Evolutionary conservation across 768 basidiomycete genomes (phyloP), one percentile per base, ranked within the genome.

Genomic region (Trametopsis cervina): DNA sequence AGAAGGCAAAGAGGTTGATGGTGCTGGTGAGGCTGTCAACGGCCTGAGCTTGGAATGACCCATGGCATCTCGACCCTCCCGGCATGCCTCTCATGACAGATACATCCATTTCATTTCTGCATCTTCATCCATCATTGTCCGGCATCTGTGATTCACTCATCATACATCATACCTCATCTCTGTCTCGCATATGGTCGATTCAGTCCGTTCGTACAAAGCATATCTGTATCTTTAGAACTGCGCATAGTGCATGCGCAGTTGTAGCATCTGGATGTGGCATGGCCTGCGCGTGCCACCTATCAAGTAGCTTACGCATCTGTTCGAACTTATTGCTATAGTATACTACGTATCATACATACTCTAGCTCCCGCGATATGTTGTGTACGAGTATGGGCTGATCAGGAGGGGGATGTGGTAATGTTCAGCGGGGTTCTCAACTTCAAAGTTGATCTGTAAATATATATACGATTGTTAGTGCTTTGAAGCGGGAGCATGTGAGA

Each of bases 341-440:
- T 25, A n/a, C 17, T 27, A 40, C 38, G 15, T 18, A 18, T 18
- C 18, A 7, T 40, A 7, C n/a, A n/a, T 54, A 46, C 23, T 38
- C 59, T 57, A 90, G 65, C 89, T 94, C n/a, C 93, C 93, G 53
- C 90, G 73, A 62, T 95, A 96, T 4, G 93, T 94, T 12, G 92
- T 93, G 63, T 81, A 96, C 3, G 86, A 87, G 65, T 84, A 91
- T 4, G 92, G 91, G 62, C 89, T 94, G 59, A 95, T 83, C 12
- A 96, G 66, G n/a, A 96, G 70, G 0, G 93, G 93, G 44, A 96
- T 82, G 56, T 96, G 93, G 61, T 93, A 85, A 58, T 95, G 91
- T 57, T 94, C 86, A 44, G 75, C 63, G 5, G 89, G 82, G 51
- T 82, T 76, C 39, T 73, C 69, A 42, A 93, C 76, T 20, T 71